Percentiles rank a stretch among this genome's conserved stretches.
These are phyloP conservation scores for Acanthamoeba castellanii DNA, from an alignment of 208 protist species.

Conservation along the genomic window DNA sequence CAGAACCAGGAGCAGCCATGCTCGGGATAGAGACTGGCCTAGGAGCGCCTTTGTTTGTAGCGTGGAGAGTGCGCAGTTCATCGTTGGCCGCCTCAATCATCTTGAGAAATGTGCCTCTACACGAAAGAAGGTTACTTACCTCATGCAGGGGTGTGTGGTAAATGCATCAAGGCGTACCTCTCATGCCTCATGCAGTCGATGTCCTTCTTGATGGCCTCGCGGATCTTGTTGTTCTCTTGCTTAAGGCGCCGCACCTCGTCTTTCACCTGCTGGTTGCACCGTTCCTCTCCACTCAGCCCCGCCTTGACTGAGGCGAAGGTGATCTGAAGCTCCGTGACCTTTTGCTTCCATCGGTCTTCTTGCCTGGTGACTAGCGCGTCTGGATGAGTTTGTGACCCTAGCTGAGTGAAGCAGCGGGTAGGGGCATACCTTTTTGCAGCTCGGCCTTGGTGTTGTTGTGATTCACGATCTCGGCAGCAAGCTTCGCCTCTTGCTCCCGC, in stretches of 20 bases:
- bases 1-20: no score
- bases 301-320: conserved; percentile 26
- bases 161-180: neutral
- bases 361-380: neutral
- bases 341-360: conserved; percentile 58
- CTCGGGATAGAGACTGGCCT: neutral
- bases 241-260: neutral
- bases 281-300: neutral
- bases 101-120: conserved; percentile 12
- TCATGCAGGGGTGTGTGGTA: neutral
- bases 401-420: neutral
- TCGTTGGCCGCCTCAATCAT: neutral
- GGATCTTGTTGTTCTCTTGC: neutral
- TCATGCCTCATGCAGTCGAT: neutral
- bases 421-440: neutral
- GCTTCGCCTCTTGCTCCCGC: conserved; percentile 19
- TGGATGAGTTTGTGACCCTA: neutral
- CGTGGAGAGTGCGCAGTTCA: neutral
- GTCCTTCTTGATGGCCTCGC: neutral
- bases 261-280: conserved; percentile 26
- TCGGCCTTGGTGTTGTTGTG: conserved; percentile 26
- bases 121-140: neutral
- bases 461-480: neutral
- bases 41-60: neutral
- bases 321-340: conserved; percentile 17